A percentile compares a stretch with the other conserved stretches of the same genome.
Conservation (phyloP, 495 filamentous ascomycete genomes). For the Hypoxylon lenormandii region DNA sequence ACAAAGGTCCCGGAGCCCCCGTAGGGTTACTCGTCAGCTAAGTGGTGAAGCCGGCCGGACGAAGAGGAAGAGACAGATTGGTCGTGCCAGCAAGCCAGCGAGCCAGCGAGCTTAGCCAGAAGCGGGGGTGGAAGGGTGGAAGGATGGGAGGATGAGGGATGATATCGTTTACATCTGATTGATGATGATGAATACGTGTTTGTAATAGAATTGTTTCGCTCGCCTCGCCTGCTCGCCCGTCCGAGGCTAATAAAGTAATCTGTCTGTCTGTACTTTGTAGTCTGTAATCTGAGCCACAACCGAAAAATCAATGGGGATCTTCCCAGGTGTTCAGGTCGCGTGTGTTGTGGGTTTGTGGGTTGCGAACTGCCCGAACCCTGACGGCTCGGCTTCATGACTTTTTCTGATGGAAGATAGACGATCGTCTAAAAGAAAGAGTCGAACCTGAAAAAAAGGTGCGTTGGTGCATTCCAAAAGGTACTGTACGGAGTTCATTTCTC, state of each 20-base stretch:
- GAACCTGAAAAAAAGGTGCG: slow-evolving; percentile 20
- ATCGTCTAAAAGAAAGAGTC: slow-evolving; percentile 27
- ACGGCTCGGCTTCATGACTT: neutral
- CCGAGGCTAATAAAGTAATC: neutral
- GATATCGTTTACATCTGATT: slow-evolving; percentile 6
- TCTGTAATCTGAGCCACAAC: slow-evolving; percentile 25
- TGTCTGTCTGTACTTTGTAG: no score
- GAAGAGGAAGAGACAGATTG: no score
- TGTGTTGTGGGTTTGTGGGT: slow-evolving; percentile 20
- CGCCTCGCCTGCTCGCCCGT: slow-evolving; percentile 16
- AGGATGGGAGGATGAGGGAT: neutral
- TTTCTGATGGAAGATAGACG: slow-evolving; percentile 12
- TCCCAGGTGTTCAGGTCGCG: slow-evolving; percentile 1
- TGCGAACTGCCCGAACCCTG: slow-evolving; percentile 1
- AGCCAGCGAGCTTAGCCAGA: no score
- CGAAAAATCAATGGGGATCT: slow-evolving; percentile 19
- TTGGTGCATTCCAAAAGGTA: slow-evolving; percentile 17
- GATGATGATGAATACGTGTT: slow-evolving; percentile 40
- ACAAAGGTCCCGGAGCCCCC: slow-evolving; percentile 8
- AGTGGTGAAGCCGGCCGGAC: slow-evolving; percentile 17
- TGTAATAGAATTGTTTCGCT: slow-evolving; percentile 39
- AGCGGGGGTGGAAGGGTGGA: neutral
- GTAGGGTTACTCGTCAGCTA: neutral
- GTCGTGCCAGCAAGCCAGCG: no score
- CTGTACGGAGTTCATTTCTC: slow-evolving; percentile 11